Percentiles rank a stretch among this genome's conserved stretches.
Evolutionary conservation across 2,329 filamentous ascomycete genomes (phyloP).

Genomic region (Xylariales sp.): DNA sequence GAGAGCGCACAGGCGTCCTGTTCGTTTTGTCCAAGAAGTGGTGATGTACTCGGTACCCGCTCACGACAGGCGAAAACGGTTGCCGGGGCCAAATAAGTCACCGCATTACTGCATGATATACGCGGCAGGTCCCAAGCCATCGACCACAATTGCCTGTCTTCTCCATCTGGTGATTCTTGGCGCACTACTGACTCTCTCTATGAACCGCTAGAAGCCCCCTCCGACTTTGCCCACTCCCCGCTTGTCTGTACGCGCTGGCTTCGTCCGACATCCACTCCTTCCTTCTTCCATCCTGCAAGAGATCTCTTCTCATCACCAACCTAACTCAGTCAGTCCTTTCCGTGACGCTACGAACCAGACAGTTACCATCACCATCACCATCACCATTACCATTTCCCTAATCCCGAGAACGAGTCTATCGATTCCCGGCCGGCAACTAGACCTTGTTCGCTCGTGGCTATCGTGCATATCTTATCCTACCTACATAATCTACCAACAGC

Average conservation of each 20-base stretch:
- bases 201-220: constrained; percentile 6
- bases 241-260: constrained; percentile 25
- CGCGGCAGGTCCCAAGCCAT: constrained; percentile 18
- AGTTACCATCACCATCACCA: too few relatives aligned
- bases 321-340: constrained; percentile 12
- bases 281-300: constrained; percentile 11
- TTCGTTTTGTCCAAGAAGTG: constrained; percentile 21
- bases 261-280: constrained; percentile 22
- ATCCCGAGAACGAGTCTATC: constrained; percentile 5
- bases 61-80: constrained; percentile 18
- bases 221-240: constrained; percentile 17
- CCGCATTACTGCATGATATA: constrained; percentile 18
- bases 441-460: not conserved
- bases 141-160: constrained; percentile 21
- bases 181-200: constrained; percentile 10
- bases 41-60: constrained; percentile 22
- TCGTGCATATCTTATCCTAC: not conserved
- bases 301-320: constrained; percentile 1
- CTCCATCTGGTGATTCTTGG: constrained; percentile 20
- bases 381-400: too few relatives aligned
- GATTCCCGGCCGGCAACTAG: constrained; percentile 1
- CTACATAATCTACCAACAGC: not conserved
- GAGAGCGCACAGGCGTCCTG: constrained; percentile 22
- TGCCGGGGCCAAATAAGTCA: too few relatives aligned
- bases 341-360: too few relatives aligned